phyloP scores from a whole-genome alignment of 495 filamentous ascomycete genomes.

The Thozetella sp. region DNA sequence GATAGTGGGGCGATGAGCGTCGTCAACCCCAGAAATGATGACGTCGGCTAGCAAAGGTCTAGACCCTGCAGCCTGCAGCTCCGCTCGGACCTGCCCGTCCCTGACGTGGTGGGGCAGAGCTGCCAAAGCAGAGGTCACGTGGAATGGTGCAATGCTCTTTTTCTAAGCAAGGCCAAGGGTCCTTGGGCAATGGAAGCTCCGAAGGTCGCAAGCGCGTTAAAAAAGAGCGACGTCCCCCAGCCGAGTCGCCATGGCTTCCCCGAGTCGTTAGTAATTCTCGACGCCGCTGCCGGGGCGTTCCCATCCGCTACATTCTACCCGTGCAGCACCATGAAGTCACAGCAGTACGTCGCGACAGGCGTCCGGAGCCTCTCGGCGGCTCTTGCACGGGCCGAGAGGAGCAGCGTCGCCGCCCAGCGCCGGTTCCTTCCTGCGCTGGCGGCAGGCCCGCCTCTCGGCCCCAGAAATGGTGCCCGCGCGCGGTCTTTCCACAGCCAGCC shows the following conservation, averaged over 20 bases:
- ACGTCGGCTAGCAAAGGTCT: no score
- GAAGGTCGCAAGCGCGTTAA: background rate
- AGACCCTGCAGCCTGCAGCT: no score
- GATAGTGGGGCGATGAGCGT: no score
- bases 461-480: background rate
- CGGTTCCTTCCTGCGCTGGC: background rate
- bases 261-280: background rate
- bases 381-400: background rate
- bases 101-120: no score
- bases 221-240: no score
- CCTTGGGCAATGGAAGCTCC: no score
- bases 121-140: background rate
- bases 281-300: background rate
- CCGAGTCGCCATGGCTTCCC: background rate
- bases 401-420: background rate
- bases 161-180: background rate
- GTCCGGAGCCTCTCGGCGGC: background rate
- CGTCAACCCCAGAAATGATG: no score
- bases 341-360: background rate
- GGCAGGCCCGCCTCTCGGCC: background rate
- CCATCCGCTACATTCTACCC: background rate
- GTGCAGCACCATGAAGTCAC: background rate
- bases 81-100: no score
- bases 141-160: background rate
- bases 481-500: conserved; percentile 29